Base-by-base conservation (phyloP, 306 rosid species). In the Castanea sativa region DNA sequence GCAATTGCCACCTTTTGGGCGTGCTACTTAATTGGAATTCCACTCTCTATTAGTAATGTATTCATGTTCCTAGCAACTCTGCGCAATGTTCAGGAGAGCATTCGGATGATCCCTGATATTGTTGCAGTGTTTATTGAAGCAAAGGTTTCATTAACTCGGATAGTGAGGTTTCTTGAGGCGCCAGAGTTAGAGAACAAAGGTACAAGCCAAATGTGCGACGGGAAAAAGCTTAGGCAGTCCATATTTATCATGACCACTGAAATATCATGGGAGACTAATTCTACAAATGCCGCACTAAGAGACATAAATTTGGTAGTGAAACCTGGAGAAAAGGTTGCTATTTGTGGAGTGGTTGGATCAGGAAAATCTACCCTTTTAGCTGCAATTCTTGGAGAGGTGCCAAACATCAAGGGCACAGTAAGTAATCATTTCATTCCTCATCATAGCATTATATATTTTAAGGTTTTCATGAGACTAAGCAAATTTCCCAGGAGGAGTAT, bases 271-370 rank as follows among this genome's bases (percentile, higher is more conserved):
- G 81, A 79, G 43, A 55, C 70, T 38, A n/a, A 16, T 79, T 77
- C 77, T 2, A n/a, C 49, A 13, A 79, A 79, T 35, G 71, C 78
- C 45, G 70, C 81, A 2, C 20, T 83, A 30, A 61, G 75, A 68
- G 55, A 79, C 78, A 23, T 83, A 7, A 73, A 83, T 51, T 29
- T 83, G 32, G 77, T 55, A 45, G 75, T 75, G 11, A 71, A 43
- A 63, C 61, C 21, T 8, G 81, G 86, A 41, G 78, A 83, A 70
- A 83, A 79, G 71, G 30, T 83, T 9, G 83, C 86, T 8, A 64
- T 79, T 71, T 83, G 86, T 75, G 83, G 86, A 20, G 83, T 75
- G 81, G 83, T 83, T 52, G 86, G 83, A 4, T 79, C 83, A 0
- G 78, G 86, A 38, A 79, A 83, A 75, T 83, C 83, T 53, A 83